Base-by-base conservation (phyloP, 164 flowering plant species). In the Annona cherimola region DNA sequence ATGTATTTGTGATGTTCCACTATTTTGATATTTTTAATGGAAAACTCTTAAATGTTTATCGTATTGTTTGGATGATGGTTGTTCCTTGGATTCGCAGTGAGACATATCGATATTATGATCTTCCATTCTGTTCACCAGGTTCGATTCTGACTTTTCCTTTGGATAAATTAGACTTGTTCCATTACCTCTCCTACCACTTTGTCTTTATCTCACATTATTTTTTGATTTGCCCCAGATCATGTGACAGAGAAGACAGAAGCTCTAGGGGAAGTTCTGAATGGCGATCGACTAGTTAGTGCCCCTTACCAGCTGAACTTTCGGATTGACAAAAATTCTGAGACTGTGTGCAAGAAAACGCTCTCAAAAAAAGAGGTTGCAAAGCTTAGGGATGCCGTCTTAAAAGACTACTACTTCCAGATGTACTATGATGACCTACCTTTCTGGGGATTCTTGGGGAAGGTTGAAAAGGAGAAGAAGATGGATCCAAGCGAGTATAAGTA, bases 381-480 rank as follows among this genome's bases (percentile, higher is more conserved):
- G 60, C 65, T 77, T 3, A 45, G 76, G 39, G 69, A 66, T 41
- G 80, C 80, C 3, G 76, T 77, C 50, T 2, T 26, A 6, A 77
- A 77, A 63, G 80, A 77, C 72, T 77, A 77, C 71, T 77, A 77
- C 77, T 77, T 77, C 46, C 77, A 77, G 62, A 77, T 77, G 80
- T 77, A 77, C 61, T 77, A 77, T 77, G 80, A 77, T 43, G 80
- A 77, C 69, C 63, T 77, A 55, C 80, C 80, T 7, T 26, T 77
- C 54, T 77, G 80, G 80, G 80, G 80, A 8, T 77, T 77, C 70
- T 66, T 77, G n/a, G 80, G 80, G 64, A 77, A 70, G 76, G 74
- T 77, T 60, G 77, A 74, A 63, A 77, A 63, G 70, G 76, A 77
- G 8, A 57, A 68, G 69, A 77, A 77, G 67, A 5, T 68, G 57